Evolutionary conservation across 495 filamentous ascomycete genomes (phyloP), one percentile per base, ranked within the genome.

Genomic region (Penicillium simplicissimum): DNA sequence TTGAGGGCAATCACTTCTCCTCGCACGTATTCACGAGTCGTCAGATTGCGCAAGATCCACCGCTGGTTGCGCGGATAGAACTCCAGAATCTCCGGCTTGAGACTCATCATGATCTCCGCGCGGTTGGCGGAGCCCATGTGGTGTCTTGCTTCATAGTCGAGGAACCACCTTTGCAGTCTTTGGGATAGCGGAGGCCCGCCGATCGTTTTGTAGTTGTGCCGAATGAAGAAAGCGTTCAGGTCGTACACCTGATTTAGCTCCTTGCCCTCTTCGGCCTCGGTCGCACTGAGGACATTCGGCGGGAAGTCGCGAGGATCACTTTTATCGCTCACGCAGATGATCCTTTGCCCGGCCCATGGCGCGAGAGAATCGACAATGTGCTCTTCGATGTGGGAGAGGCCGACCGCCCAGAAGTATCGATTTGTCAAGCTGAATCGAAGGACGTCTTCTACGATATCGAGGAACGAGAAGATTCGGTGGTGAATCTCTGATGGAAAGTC

Each of bases 401-500:
- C 65, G 9, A 67, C 54, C 2, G 65, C 64, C 64, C 64, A 67
- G 52, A 67, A 63, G 52, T 67, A 67, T 13, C 54, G 52, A 55
- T 56, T 63, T 15, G 53, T 45, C 8, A 67, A 48, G n/a, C 64
- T 67, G 13, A 67, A 38, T 8, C 47, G 38, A 17, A 67, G 35
- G 9, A 60, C 49, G 33, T 63, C 57, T 13, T 57, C 33, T 13
- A 67, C 31, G 51, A 63, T 52, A 40, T 65, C 35, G 45, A 73
- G 53, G 55, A 42, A 21, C 49, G 58, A 21, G 61, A 67, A 57
- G 17, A 64, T 60, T 34, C 31, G 11, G 58, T 60, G 19, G 57
- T 72, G 53, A 37, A 68, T 47, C 11, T 58, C 33, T 0, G 64
- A 67, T 3, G 60, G 55, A 3, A 67, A 54, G 13, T 17, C 23